Evolutionary conservation across 495 filamentous ascomycete genomes (phyloP).

Genomic region (Oleoguttula mirabilis): DNA sequence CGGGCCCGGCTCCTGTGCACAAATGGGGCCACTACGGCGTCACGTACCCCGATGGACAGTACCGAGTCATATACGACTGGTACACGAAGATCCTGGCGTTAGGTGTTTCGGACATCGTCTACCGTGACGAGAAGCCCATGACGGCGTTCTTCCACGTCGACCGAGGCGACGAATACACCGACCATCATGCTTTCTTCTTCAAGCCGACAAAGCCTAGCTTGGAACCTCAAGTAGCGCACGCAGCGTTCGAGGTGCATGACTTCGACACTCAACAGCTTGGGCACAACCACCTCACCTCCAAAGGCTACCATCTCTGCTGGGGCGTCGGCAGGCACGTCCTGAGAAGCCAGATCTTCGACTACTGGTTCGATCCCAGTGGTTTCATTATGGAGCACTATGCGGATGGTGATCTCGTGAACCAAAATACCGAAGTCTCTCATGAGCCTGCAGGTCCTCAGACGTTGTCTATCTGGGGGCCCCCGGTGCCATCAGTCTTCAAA

Average conservation of each 20-base stretch:
- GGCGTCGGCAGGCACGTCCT: conserved; percentile 56
- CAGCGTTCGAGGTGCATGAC: conserved; percentile 66
- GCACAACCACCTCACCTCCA: conserved; percentile 51
- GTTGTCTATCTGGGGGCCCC: conserved; percentile 16
- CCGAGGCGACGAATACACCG: conserved; percentile 42
- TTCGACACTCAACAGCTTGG: conserved; percentile 61
- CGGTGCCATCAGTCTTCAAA: too few species aligned
- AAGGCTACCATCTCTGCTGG: conserved; percentile 55
- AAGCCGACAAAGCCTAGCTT: conserved; percentile 21
- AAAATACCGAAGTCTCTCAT: conserved; percentile 10
- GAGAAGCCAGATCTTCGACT: conserved; percentile 52
- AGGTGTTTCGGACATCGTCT: conserved; percentile 37
- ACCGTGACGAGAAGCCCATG: conserved; percentile 33
- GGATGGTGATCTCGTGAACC: conserved; percentile 18
- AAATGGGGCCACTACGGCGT: conserved; percentile 64
- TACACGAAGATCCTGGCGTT: conserved; percentile 55
- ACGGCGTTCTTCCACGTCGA: conserved; percentile 53
- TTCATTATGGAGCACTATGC: conserved; percentile 14
- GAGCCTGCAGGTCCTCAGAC: not conserved
- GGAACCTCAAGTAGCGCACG: conserved; percentile 38
- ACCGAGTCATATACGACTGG: conserved; percentile 45
- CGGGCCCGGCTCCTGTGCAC: conserved; percentile 53
- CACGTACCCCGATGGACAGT: conserved; percentile 39
- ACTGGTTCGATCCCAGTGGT: conserved; percentile 34
- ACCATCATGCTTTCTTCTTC: conserved; percentile 45